Conservation (phyloP, 208 protist species). For the Trichomonas vaginalis region DNA sequence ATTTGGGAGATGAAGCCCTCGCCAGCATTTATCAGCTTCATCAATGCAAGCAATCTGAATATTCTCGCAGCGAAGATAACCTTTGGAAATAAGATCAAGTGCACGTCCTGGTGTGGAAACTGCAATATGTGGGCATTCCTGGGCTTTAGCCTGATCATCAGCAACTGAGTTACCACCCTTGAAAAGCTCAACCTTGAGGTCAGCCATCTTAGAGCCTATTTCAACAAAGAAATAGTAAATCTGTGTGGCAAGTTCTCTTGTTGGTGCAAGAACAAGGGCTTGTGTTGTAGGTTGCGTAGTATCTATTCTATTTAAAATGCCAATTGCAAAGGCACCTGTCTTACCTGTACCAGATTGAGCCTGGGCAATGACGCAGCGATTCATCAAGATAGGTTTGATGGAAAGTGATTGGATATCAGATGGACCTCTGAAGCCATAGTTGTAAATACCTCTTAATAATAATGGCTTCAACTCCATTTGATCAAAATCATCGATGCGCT, state of each 20-base stretch:
- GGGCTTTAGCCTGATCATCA: constrained; percentile 73
- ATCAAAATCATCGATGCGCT: constrained; percentile 59
- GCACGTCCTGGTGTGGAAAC: constrained; percentile 91
- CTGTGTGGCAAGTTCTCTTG: constrained; percentile 85
- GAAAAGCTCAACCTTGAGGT: constrained; percentile 43
- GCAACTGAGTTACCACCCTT: constrained; percentile 75
- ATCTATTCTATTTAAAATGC: constrained; percentile 32
- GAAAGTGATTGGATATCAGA: constrained; percentile 89
- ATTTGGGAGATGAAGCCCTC: constrained; percentile 84
- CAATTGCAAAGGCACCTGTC: constrained; percentile 83
- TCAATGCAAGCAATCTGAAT: constrained; percentile 90
- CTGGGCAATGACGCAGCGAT: constrained; percentile 84
- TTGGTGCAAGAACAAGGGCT: constrained; percentile 81
- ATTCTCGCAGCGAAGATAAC: constrained; percentile 42
- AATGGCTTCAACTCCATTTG: constrained; percentile 85
- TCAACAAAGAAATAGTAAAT: constrained; percentile 60
- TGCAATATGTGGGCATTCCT: constrained; percentile 66
- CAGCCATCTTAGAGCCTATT: constrained; percentile 80
- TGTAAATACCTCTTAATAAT: constrained; percentile 85
- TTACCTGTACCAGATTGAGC: constrained; percentile 95
- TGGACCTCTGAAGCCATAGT: constrained; percentile 85
- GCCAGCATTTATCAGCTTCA: constrained; percentile 91
- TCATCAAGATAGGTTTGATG: constrained; percentile 57
- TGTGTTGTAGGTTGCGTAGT: constrained; percentile 54
- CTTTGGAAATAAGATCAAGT: constrained; percentile 81